Base-by-base conservation (phyloP, 2,329 filamentous ascomycete genomes). In the Mycosphaerella sp. region DNA sequence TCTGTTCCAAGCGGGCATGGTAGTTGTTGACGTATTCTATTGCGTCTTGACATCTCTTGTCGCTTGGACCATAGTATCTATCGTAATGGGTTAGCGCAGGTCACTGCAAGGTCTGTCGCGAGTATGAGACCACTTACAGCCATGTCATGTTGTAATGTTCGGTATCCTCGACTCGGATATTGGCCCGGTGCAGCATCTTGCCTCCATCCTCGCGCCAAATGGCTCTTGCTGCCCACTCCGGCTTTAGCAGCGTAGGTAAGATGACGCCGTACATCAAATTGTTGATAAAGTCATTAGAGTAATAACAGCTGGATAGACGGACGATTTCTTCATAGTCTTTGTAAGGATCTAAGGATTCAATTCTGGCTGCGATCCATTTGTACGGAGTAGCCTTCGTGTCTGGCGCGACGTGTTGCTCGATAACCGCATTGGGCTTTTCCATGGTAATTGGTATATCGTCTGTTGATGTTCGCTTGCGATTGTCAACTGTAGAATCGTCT, bases 161-260 rank as follows among this genome's bases (percentile, higher is more conserved):
- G 10, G 40, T 42, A 28, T 42, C 40, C 18, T 42, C 44, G 21
- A 47, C 32, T 28, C 44, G 14, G 9, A 47, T 12, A 28, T 47
- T 37, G 13, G 44, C 44, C 25, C 12, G 25, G 21, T 47, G 32
- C n/a, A 47, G 17, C 17, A 47, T 40, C 34, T 47, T 47, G 32
- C 44, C 44, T 27, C 44, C 44, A 28, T 47, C 44, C 21, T 47
- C 44, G 14, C 44, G 44, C 44, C 44, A 47, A 10, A 47, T 47
- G 5, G 44, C 44, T 14, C 44, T 30, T 16, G 44, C 44, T 39
- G 44, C 35, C 44, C 44, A 47, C 27, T 40, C 44, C 8, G 44
- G 44, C 17, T 34, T 21, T 17, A 47, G 14, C 18, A 47, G 21
- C 7, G 44, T 47, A 9, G 44, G 32, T 8, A 47, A 18, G 25